phyloP scores from a whole-genome alignment of 495 filamentous ascomycete genomes.

The Aspergillus ellipticus region DNA sequence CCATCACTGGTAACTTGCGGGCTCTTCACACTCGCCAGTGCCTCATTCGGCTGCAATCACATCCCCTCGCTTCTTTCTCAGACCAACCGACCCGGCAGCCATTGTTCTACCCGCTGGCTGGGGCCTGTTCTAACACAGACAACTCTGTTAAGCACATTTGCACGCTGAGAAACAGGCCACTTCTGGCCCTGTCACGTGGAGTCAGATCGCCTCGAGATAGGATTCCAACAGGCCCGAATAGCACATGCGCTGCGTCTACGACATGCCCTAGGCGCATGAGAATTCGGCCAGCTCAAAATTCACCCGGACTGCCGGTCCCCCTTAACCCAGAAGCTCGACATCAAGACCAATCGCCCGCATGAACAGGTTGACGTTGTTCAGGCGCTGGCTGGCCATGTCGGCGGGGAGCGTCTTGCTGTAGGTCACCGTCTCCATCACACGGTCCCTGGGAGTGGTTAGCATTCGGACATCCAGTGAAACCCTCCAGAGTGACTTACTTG shows the following conservation, averaged over 20 bases:
- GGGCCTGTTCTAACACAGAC: background rate
- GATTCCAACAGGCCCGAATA: background rate
- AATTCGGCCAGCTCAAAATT: background rate
- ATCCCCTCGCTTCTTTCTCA: background rate
- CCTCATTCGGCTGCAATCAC: background rate
- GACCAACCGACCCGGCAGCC: background rate
- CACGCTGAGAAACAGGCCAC: background rate
- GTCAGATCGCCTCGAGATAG: background rate
- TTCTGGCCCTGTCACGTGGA: background rate
- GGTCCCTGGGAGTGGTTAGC: conserved; percentile 55
- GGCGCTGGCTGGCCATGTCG: conserved; percentile 73
- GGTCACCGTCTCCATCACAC: conserved; percentile 91
- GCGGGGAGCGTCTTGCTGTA: conserved; percentile 84
- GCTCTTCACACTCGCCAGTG: background rate
- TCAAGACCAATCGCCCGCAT: conserved; percentile 98
- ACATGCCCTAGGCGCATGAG: background rate
- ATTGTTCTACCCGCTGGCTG: background rate
- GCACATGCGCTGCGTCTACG: background rate
- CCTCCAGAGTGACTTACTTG: conserved; percentile 61
- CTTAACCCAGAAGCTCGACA: conserved; percentile 82
- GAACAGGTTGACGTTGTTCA: conserved; percentile 93
- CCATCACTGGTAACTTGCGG: background rate
- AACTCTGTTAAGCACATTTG: background rate
- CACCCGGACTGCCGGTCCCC: background rate
- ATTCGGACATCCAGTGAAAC: too few species aligned